Conservation (phyloP, 371 early-diverging fungal species). For the Capniomyces stellatus region DNA sequence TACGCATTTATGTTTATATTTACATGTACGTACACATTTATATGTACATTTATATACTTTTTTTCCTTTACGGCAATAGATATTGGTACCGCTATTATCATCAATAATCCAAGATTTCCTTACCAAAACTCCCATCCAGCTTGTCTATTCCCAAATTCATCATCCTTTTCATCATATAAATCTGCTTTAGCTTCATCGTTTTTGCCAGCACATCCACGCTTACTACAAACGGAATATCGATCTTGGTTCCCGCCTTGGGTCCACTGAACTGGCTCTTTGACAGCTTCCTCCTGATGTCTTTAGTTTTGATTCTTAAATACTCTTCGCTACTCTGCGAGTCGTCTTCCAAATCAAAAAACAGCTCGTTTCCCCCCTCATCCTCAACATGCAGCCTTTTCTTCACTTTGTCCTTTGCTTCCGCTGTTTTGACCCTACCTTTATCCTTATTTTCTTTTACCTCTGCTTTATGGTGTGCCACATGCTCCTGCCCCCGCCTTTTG, state of each 20-base stretch:
- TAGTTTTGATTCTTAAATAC: background rate
- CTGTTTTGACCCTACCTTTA: too few relatives aligned
- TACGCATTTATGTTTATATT: background rate
- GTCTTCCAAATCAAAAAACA: too few relatives aligned
- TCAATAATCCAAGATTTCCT: conserved; percentile 27
- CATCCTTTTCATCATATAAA: conserved; percentile 55
- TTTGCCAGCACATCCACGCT: conserved; percentile 62
- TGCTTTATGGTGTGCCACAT: too few relatives aligned
- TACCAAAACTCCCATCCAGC: conserved; percentile 24
- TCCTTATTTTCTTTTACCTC: too few relatives aligned
- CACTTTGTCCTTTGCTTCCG: too few relatives aligned
- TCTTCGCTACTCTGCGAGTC: too few relatives aligned
- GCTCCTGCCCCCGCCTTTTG: too few relatives aligned
- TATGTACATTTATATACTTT: background rate
- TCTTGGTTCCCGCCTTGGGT: conserved; percentile 31
- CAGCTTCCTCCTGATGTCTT: background rate
- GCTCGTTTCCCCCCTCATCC: too few relatives aligned
- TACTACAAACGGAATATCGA: conserved; percentile 65
- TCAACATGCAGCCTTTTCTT: too few relatives aligned
- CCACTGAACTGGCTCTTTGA: background rate
- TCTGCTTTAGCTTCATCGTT: conserved; percentile 52
- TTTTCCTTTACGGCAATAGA: background rate
- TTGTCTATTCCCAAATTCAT: conserved; percentile 54
- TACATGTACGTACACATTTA: background rate
- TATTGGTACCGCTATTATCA: conserved; percentile 22